A percentile compares a stretch with the other conserved stretches of the same genome.
phyloP scores from a whole-genome alignment of 495 filamentous ascomycete species.

The Aspergillus egyptiacus region DNA sequence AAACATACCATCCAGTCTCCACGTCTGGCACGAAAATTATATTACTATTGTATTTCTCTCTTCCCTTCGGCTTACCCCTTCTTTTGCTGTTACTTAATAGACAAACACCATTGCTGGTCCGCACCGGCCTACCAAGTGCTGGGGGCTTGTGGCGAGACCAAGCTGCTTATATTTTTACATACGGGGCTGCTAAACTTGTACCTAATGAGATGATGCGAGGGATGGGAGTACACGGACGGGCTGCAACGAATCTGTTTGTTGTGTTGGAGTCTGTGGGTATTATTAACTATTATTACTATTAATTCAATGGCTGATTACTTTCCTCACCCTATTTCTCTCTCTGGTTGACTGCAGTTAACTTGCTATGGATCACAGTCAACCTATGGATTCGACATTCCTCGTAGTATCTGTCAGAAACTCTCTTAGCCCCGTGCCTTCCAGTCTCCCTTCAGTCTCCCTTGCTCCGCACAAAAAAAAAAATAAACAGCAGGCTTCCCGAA shows the following conservation, averaged over 20 bases:
- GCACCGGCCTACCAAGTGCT: conserved; percentile 25
- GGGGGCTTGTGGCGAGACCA: conserved; percentile 16
- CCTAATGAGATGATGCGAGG: conserved; percentile 21
- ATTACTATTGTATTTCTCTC: conserved; percentile 5
- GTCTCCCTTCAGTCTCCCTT: no score
- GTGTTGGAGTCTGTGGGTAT: background rate
- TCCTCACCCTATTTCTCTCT: background rate
- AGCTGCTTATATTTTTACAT: conserved; percentile 19
- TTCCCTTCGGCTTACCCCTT: conserved; percentile 8
- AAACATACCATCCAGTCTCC: background rate
- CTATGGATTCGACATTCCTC: no score
- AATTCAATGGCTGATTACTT: conserved; percentile 15
- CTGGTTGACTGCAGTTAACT: no score
- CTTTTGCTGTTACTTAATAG: conserved; percentile 16
- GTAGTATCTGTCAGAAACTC: no score
- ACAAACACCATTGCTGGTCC: conserved; percentile 17
- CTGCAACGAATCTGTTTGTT: conserved; percentile 1
- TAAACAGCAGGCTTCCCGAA: no score
- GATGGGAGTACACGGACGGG: conserved; percentile 15
- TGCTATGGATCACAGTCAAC: no score
- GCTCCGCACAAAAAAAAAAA: no score
- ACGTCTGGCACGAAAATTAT: background rate
- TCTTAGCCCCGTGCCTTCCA: no score
- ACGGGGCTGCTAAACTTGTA: conserved; percentile 14
- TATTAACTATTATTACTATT: conserved; percentile 9